A percentile compares a stretch with the other conserved stretches of the same genome.
Evolutionary conservation across 2,329 filamentous ascomycete species (phyloP).

Genomic region (Pezicula neosporulosa): DNA sequence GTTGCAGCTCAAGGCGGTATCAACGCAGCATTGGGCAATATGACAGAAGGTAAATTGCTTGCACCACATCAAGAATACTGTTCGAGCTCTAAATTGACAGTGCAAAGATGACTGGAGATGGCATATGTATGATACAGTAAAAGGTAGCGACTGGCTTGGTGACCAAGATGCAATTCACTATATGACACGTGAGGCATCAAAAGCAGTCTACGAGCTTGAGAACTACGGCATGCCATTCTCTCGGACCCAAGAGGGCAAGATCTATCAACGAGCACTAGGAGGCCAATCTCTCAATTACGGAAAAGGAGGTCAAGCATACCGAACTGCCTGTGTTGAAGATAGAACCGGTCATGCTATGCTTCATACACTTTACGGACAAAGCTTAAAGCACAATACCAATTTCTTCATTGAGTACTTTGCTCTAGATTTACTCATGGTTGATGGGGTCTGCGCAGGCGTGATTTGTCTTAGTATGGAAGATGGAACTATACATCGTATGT

Average conservation of each 20-base stretch:
- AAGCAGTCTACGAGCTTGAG: constrained; percentile 51
- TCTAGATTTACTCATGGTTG: constrained; percentile 44
- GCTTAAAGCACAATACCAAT: constrained; percentile 41
- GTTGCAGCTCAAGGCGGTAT: constrained; percentile 67
- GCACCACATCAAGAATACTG: no score
- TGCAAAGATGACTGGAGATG: constrained; percentile 54
- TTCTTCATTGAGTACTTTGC: constrained; percentile 49
- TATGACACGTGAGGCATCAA: constrained; percentile 52
- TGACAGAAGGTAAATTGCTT: constrained; percentile 38
- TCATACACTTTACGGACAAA: constrained; percentile 47
- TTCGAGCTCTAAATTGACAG: constrained; percentile 29
- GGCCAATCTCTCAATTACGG: constrained; percentile 44
- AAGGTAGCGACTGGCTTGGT: constrained; percentile 55
- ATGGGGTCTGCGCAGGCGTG: constrained; percentile 42
- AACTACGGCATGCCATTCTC: constrained; percentile 53
- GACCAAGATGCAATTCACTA: constrained; percentile 59
- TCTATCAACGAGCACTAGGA: constrained; percentile 45
- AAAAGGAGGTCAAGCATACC: constrained; percentile 44
- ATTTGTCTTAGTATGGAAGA: constrained; percentile 45
- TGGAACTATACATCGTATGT: constrained; percentile 43
- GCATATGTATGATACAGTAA: constrained; percentile 59
- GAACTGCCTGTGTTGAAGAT: constrained; percentile 42
- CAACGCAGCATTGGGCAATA: constrained; percentile 49
- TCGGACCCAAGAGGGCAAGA: constrained; percentile 39
- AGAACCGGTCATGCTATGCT: constrained; percentile 46